Base-by-base conservation (phyloP, 2,329 filamentous ascomycete genomes). In the Diaporthe helianthi region DNA sequence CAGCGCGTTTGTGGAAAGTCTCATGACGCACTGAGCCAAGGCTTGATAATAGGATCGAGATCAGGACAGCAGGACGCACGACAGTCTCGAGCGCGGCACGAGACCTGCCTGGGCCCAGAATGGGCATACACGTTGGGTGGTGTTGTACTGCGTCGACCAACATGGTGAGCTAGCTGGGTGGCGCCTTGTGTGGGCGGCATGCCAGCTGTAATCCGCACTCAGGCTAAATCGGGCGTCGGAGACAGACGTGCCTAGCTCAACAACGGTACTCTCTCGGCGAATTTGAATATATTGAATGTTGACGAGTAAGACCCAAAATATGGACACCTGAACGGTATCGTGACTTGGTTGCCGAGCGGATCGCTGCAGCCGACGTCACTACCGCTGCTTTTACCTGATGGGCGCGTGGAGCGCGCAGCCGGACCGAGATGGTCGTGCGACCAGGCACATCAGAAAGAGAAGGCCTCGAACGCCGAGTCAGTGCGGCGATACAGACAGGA, bases 171-270 rank as follows among this genome's bases (percentile, higher is more conserved):
- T 47, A 26, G 19, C 19, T 47, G 41, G 19, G 15, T 31, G 41
- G 55, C 55, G 15, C 26, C 15, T n/a, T 17, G 19, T 61, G 41
- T 47, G 55, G 55, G 49, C 44, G n/a, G 58, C 22, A 47, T 15
- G 58, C 58, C n/a, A 63, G 58, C 41, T 63, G 58, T 49, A 24
- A 63, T 24, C 9, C 38, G 58, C 41, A 63, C 58, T 63, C 44
- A 31, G 64, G 36, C 64, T 66, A 55, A 66, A 66, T 55, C 36
- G 64, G 36, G 17, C 41, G 12, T n/a, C 64, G 38, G 64, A 66
- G 64, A 66, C 51, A 66, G 64, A 66, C 36, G 51, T 24, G 26
- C 64, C 51, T 55, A 41, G 64, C 49, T 55, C 51, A 44, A 46
- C 13, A 29, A 38, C 36, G 29, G 26, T 58, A 36, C 52, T 36